Evolutionary conservation across 164 flowering plant genomes (phyloP), one percentile per base, ranked within the genome.

Genomic region (Berberis thunbergii): DNA sequence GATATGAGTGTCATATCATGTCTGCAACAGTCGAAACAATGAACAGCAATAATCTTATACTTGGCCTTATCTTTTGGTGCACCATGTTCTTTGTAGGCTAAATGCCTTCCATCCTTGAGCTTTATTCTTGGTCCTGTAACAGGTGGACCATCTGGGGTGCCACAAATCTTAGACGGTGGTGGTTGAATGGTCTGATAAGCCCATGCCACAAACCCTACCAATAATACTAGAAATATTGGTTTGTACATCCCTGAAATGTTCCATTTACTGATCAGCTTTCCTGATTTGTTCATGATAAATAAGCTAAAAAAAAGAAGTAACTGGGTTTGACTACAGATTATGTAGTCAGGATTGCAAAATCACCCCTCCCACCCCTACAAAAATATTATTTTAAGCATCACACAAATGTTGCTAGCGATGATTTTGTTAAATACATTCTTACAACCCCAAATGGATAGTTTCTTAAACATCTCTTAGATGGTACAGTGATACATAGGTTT

Each of bases 71-170:
- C 88, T 71, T 70, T 82, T 39, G 87, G 76, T 4, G 83, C 83
- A 12, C 92, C 96, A 57, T 74, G 71, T 68, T 88, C 92, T 67
- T 82, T 78, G 78, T 86, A 86, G 40, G 96, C 92, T 62, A 88
- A 78, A 69, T 79, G 74, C 63, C 96, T 85, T 61, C 92, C 96
- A 79, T 88, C 92, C 43, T 75, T 74, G 54, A 88, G 96, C 70
- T 76, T 80, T 59, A 88, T 73, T 65, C 92, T 78, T 4, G 88
- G 78, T 49, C 87, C 84, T 41, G 92, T 86, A 49, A 88, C 64
- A 2, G 78, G 75, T 43, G 86, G 88, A 4, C 96, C 92, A 70
- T 70, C 79, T 7, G 81, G 76, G 61, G 87, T 65, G 26, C 92
- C 96, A 67, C 83, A 81, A 59, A 73, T 71, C 72, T 72, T 82